These are phyloP conservation scores for Aspergillus sp. DNA, from an alignment of 2,329 filamentous ascomycete genomes.

Conservation along the genomic window DNA sequence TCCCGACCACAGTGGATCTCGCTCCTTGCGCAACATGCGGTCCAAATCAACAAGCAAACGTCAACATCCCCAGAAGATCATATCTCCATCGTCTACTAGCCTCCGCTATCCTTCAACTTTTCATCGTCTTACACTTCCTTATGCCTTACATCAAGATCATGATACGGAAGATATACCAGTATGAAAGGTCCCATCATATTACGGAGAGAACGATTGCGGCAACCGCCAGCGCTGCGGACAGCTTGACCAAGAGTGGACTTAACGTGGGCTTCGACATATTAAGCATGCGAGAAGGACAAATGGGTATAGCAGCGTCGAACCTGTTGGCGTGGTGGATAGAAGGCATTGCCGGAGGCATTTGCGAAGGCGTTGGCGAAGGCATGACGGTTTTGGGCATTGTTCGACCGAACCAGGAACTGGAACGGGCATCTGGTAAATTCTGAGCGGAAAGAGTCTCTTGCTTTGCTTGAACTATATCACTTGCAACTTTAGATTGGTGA, in stretches of 20 bases:
- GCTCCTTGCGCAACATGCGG: neutral
- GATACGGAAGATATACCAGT: constrained; percentile 55
- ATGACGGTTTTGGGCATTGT: constrained; percentile 46
- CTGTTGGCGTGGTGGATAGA: constrained; percentile 62
- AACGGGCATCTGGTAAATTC: neutral
- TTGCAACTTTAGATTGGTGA: neutral
- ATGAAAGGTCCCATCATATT: constrained; percentile 67
- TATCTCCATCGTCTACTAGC: constrained; percentile 61
- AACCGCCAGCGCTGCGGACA: constrained; percentile 54
- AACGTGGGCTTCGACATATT: constrained; percentile 56
- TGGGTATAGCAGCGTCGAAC: constrained; percentile 60
- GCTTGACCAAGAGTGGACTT: constrained; percentile 53
- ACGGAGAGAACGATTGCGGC: constrained; percentile 57
- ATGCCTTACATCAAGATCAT: constrained; percentile 61
- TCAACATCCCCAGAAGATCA: constrained; percentile 33
- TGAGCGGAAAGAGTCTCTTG: neutral
- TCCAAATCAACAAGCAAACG: neutral
- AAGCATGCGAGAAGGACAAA: constrained; percentile 62
- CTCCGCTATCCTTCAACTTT: constrained; percentile 56
- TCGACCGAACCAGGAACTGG: constrained; percentile 17
- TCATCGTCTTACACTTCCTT: constrained; percentile 60
- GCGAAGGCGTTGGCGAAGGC: constrained; percentile 61
- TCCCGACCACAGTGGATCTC: constrained; percentile 5
- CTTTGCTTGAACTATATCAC: neutral
- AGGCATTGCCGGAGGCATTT: constrained; percentile 64